Evolutionary conservation across 2,329 filamentous ascomycete genomes (phyloP), one percentile per base, ranked within the genome.

Genomic region (Aureobasidium leucospermi): DNA sequence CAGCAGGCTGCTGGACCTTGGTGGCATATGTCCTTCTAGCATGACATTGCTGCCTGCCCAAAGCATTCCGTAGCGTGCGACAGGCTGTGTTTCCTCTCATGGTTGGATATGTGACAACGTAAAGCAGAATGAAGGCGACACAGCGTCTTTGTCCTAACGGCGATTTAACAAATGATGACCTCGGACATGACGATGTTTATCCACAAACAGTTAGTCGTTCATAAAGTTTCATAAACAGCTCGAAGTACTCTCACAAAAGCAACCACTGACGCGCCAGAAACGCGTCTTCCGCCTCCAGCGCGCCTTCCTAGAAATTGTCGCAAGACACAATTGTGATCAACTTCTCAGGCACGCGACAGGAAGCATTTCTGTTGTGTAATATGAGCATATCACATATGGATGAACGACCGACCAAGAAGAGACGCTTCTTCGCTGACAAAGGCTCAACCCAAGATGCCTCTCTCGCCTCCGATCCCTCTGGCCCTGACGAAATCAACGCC

Each of bases 371-470:
- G 8, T 23, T 23, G 19, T 36, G n/a, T 6, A 23, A 29, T 1
- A 52, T 47, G 42, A 71, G 70, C 61, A 69, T 71, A 53, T 64
- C 69, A n/a, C 73, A 76, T 62, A 68, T 79, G 47, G 76, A 82
- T 52, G 76, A 82, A 46, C 74, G 80, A 19, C 84, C 84, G 4
- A 70, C 72, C 28, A 87, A 87, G 71, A 85, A 84, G 71, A 77
- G 81, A 62, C 80, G 84, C 31, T 86, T 86, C 72, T 86, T 87
- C 65, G 75, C 78, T 15, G 81, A 85, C 46, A 78, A 81, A 31
- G 71, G 74, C 10, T 59, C 67, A 9, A 67, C 61, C 48, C 49
- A 65, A 45, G 64, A 70, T 42, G 55, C 62, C 32, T 65, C 68
- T 10, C 64, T 70, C 32, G 63, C 66, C 13, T 59, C 67, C 28